These are phyloP conservation scores for Falciphora oryzae DNA, from an alignment of 2,329 filamentous ascomycete genomes.

Conservation along the genomic window DNA sequence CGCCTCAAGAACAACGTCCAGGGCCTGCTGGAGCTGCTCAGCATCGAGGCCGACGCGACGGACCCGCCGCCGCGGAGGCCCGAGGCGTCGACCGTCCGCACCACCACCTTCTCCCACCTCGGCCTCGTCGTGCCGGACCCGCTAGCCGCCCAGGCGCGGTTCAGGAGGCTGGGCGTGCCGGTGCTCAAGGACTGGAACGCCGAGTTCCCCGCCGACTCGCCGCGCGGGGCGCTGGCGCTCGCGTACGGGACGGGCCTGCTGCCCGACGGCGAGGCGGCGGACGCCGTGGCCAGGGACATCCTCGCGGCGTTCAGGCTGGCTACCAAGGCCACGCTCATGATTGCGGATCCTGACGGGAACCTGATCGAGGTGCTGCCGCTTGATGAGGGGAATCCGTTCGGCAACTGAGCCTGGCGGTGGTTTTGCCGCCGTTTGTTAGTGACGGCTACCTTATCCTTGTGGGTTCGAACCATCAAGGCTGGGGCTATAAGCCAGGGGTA, in stretches of 20 bases:
- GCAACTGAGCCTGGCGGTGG: too few relatives aligned
- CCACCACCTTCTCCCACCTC: background rate
- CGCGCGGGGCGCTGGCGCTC: background rate
- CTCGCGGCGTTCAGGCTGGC: background rate
- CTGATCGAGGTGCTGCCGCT: background rate
- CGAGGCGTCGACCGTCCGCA: background rate
- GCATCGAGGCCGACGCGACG: background rate
- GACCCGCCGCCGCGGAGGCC: background rate
- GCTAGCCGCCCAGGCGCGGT: background rate
- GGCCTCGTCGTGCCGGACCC: conserved; percentile 1
- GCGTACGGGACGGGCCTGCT: background rate
- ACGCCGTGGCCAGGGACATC: background rate
- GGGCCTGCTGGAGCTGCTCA: conserved; percentile 1
- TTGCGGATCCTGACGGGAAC: background rate
- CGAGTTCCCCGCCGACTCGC: background rate
- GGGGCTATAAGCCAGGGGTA: too few relatives aligned
- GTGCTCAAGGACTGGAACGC: background rate
- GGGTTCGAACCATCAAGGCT: too few relatives aligned
- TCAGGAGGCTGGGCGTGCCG: background rate
- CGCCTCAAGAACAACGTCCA: conserved; percentile 8
- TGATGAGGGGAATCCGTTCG: background rate
- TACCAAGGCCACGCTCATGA: background rate
- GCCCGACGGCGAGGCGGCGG: background rate
- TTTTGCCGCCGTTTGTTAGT: too few relatives aligned
- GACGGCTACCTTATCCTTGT: too few relatives aligned